A percentile compares a stretch with the other conserved stretches of the same genome.
These are phyloP conservation scores for Pleoardoris graminearum DNA, from an alignment of 2,329 filamentous ascomycete genomes.

Conservation along the genomic window DNA sequence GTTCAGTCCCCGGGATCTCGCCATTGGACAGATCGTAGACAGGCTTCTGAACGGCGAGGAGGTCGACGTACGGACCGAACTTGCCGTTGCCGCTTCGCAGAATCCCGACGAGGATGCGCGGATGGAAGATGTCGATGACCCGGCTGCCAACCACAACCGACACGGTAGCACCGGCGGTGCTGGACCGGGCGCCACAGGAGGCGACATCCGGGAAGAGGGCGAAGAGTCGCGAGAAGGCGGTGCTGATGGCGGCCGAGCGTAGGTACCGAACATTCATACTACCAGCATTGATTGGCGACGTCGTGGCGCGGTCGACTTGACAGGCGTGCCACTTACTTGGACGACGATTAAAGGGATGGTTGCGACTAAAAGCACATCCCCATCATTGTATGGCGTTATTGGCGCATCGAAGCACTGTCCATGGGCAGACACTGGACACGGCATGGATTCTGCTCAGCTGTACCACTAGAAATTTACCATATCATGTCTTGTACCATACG, in stretches of 20 bases:
- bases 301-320: constrained; percentile 42
- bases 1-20: constrained; percentile 83
- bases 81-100: constrained; percentile 62
- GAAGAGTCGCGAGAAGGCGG: constrained; percentile 87
- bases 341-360: constrained; percentile 23
- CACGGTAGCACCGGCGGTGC: constrained; percentile 70
- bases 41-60: constrained; percentile 84
- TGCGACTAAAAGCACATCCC: constrained; percentile 21
- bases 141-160: constrained; percentile 35
- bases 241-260: constrained; percentile 98
- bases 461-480: constrained; percentile 44
- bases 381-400: constrained; percentile 38
- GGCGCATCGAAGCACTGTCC: constrained; percentile 25
- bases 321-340: constrained; percentile 19
- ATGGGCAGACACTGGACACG: constrained; percentile 27
- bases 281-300: constrained; percentile 29
- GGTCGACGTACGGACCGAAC: constrained; percentile 74
- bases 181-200: constrained; percentile 83
- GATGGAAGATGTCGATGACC: constrained; percentile 61
- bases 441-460: constrained; percentile 31
- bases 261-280: constrained; percentile 64
- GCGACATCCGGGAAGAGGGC: constrained; percentile 89
- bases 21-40: constrained; percentile 87
- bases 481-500: constrained; percentile 28
- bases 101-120: constrained; percentile 67